These are phyloP conservation scores for Picea sitchensis DNA, from an alignment of 75 land plant genomes.

Conservation along the genomic window DNA sequence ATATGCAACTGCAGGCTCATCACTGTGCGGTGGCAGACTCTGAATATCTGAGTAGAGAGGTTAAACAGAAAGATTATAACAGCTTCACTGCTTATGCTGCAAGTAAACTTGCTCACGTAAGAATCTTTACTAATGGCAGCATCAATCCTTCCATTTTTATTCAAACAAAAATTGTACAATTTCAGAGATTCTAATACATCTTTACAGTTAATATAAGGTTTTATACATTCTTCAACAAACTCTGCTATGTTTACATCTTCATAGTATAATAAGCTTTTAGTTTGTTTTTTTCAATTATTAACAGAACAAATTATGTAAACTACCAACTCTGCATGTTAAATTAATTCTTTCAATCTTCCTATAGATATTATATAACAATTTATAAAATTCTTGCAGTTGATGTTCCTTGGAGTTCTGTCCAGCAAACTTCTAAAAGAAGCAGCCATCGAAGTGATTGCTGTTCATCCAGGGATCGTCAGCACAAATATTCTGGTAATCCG, in stretches of 20 bases:
- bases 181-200: too few relatives aligned
- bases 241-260: too few relatives aligned
- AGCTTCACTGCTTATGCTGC: conserved; percentile 19
- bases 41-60: conserved; percentile 6
- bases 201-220: too few relatives aligned
- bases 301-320: neutral
- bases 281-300: neutral
- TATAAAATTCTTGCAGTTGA: conserved; percentile 12
- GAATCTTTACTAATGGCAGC: neutral
- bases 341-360: too few relatives aligned
- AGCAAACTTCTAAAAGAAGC: conserved; percentile 8
- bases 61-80: conserved; percentile 10
- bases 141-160: too few relatives aligned
- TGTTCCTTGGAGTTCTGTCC: conserved; percentile 15
- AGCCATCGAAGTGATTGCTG: conserved; percentile 14
- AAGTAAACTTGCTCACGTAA: conserved; percentile 37
- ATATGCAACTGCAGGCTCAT: conserved; percentile 22
- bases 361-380: too few relatives aligned
- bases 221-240: too few relatives aligned
- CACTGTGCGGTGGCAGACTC: conserved; percentile 21
- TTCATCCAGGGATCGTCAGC: conserved; percentile 34
- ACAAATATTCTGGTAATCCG: conserved; percentile 4
- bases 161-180: too few relatives aligned
- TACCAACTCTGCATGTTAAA: too few relatives aligned
- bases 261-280: too few relatives aligned